These are phyloP conservation scores for Incumbomyces delicatus DNA, from an alignment of 2,329 filamentous ascomycete species.

Conservation along the genomic window DNA sequence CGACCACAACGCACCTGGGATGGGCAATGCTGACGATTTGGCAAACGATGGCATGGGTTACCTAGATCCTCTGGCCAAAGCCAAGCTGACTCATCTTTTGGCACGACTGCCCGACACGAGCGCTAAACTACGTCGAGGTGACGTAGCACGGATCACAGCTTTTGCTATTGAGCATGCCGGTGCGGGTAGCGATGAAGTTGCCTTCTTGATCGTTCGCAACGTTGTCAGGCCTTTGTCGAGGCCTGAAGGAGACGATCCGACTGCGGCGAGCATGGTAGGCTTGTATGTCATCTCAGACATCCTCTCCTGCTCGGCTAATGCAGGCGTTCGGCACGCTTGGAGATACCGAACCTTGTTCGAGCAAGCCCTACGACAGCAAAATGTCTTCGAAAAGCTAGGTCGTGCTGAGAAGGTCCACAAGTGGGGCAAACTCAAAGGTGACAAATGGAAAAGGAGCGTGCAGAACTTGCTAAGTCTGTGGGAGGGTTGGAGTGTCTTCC, in stretches of 20 bases:
- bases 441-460: slow-evolving; percentile 76
- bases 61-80: slow-evolving; percentile 72
- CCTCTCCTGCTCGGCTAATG: slow-evolving; percentile 64
- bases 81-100: slow-evolving; percentile 75
- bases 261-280: slow-evolving; percentile 65
- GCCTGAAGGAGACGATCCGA: slow-evolving; percentile 51
- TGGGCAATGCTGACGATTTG: slow-evolving; percentile 12
- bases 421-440: slow-evolving; percentile 73
- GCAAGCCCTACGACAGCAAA: slow-evolving; percentile 54
- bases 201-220: slow-evolving; percentile 78
- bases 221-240: slow-evolving; percentile 62
- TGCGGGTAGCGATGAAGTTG: slow-evolving; percentile 77
- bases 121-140: slow-evolving; percentile 66
- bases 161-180: slow-evolving; percentile 86
- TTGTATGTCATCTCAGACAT: slow-evolving; percentile 76
- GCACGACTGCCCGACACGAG: slow-evolving; percentile 68
- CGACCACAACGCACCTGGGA: slow-evolving; percentile 25
- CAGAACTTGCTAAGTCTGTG: slow-evolving; percentile 60
- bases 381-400: slow-evolving; percentile 67
- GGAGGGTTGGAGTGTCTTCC: slow-evolving; percentile 58
- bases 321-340: slow-evolving; percentile 74
- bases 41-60: slow-evolving; percentile 49
- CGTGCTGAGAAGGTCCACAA: slow-evolving; percentile 58
- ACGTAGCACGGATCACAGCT: slow-evolving; percentile 73
- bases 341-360: slow-evolving; percentile 77